Evolutionary conservation across 352 stramenopile genomes (phyloP), one percentile per base, ranked within the genome.

Genomic region (Pythium biforme): DNA sequence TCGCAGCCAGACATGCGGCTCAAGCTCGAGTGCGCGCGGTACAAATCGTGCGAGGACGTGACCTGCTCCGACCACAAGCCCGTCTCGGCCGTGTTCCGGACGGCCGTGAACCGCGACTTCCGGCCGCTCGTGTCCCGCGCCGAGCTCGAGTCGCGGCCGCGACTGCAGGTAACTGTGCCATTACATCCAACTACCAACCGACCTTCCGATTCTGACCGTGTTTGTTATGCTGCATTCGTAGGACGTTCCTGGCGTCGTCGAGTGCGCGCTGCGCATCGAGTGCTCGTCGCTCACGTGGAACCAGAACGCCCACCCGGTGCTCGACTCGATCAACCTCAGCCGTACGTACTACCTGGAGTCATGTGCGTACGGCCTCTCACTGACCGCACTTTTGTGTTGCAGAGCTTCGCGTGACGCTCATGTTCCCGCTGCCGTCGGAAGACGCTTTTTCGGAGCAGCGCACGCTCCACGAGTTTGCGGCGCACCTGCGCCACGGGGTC

Each of bases 21-120:
- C 31, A 76, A 80, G 10, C 69, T 96, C 39, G 76, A 75, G 22
- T 90, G 86, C 53, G 73, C 72, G 20, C 55, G 73, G 22, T 97
- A 97, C 66, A 76, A 72, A 6, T 90, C 83, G 19, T 88, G 76
- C 49, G 88, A 96, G 49, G 69, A 78, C 34, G 75, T 95, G 1
- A 80, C 57, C 33, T 85, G 72, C 57, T 95, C 84, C 19, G 89
- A 97, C 71, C 89, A 97, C 62, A 93, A 93, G 50, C 84, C 89
- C 0, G 89, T 96, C 19, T 59, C 83, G 9, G 83, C 76, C 31
- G 65, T 91, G 11, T 94, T 93, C 58, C 74, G 91, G 55, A 76
- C 75, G 45, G 75, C 79, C 26, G 79, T 90, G 31, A 78, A 92
- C 56, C 79, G 79, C 25, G 66, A 82, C 23, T 66, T 77, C 26